Evolutionary conservation across 1,284 basidiomycete genomes (phyloP), one percentile per base, ranked within the genome.

Genomic region (Naganishia sp.): DNA sequence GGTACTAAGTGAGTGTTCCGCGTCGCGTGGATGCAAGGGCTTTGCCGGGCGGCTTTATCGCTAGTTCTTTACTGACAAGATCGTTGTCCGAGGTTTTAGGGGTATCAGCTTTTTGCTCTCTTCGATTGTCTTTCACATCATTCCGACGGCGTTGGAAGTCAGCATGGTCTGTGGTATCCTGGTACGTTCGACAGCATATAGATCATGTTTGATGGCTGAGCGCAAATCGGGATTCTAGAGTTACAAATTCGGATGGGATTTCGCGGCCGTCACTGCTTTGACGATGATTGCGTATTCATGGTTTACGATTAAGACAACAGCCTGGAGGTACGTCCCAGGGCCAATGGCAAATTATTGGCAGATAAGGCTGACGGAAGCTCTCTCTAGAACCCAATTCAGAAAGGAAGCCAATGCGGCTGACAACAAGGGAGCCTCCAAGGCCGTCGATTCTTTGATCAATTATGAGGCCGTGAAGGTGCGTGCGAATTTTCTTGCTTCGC

Each of bases 241-340:
- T 2, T 98, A 92, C 78, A 97, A 98, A 76, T 99, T 96, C 75
- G 95, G 95, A 3, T 93, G 90, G 86, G 88, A 94, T 76, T 99
- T 95, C 80, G 95, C 96, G 1, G 91, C 89, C 0, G 88, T 99
- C 48, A 97, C 94, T 0, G 84, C 87, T 0, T 79, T 85, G 5
- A 93, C 95, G 0, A 89, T 99, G 85, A 88, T 85, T 1, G 87
- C 90, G 16, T 99, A 99, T 76, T 91, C 93, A 0, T 98, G 93
- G 92, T 99, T 97, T 77, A 99, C 96, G 0, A 88, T 99, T 45
- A 86, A 87, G 61, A 99, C 95, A 3, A 99, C 95, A 0, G 87
- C 92, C 3, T 99, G 96, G 96, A 82, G 92, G 90, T 92, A 64
- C 72, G 83, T 73, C 3, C 15, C 13, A 23, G 33, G 13, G 15